These are phyloP conservation scores for Talaromyces proteolyticus DNA, from an alignment of 495 filamentous ascomycete genomes.

Conservation along the genomic window DNA sequence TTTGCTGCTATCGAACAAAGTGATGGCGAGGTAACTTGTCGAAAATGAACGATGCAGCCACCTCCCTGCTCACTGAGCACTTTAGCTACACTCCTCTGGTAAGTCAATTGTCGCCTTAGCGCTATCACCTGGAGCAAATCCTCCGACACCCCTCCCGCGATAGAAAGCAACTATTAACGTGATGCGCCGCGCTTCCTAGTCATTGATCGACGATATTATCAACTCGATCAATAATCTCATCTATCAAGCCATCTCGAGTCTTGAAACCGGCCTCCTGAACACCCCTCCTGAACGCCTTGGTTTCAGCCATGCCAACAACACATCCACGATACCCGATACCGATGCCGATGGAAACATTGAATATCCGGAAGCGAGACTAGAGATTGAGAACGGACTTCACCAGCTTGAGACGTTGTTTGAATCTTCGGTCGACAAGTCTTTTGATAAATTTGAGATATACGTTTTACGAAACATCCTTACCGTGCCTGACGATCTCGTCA, in stretches of 20 bases:
- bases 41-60: constrained; percentile 45
- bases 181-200: constrained; percentile 38
- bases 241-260: constrained; percentile 74
- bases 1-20: too few species aligned
- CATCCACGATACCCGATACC: constrained; percentile 40
- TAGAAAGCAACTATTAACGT: constrained; percentile 12
- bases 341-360: constrained; percentile 48
- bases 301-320: constrained; percentile 48
- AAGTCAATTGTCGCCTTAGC: constrained; percentile 25
- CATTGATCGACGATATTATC: constrained; percentile 94
- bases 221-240: constrained; percentile 89
- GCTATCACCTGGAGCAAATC: constrained; percentile 4
- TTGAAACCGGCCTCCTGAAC: constrained; percentile 72
- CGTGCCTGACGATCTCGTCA: constrained; percentile 63
- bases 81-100: constrained; percentile 92
- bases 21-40: neutral
- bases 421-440: constrained; percentile 67
- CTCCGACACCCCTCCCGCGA: constrained; percentile 12
- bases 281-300: constrained; percentile 70
- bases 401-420: constrained; percentile 94
- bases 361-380: constrained; percentile 58
- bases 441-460: constrained; percentile 78
- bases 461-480: constrained; percentile 83
- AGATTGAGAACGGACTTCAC: constrained; percentile 87
- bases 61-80: constrained; percentile 87